These are phyloP conservation scores for Casuarina equisetifolia DNA, from an alignment of 306 rosid species.

Conservation along the genomic window DNA sequence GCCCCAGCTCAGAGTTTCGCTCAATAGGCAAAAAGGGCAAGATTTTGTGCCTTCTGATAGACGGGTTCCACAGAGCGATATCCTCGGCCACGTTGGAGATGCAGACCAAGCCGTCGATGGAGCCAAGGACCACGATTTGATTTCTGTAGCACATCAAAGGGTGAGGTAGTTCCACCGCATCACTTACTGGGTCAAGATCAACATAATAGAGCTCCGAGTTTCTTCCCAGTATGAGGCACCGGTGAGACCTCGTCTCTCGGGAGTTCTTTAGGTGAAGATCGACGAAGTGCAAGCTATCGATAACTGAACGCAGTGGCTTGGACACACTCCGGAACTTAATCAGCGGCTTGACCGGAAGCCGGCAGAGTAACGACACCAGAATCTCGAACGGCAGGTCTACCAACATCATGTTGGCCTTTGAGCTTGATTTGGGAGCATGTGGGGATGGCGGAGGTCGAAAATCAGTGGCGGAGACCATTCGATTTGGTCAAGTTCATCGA, in stretches of 20 bases:
- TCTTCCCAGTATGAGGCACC: conserved; percentile 39
- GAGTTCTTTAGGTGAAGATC: conserved; percentile 43
- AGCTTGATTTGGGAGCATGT: conserved; percentile 5
- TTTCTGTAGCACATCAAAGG: conserved; percentile 86
- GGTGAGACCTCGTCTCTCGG: conserved; percentile 15
- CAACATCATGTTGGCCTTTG: conserved; percentile 2
- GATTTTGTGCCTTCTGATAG: conserved; percentile 36
- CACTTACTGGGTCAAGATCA: conserved; percentile 30
- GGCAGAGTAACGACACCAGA: conserved; percentile 49
- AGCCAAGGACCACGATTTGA: conserved; percentile 56
- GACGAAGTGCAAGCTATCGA: conserved; percentile 49
- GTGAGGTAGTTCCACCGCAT: conserved; percentile 41
- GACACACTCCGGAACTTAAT: conserved; percentile 44
- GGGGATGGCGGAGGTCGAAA: not conserved
- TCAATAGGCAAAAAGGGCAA: conserved; percentile 44
- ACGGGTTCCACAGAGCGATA: conserved; percentile 79
- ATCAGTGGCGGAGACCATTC: too few relatives aligned
- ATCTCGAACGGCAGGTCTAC: conserved; percentile 60
- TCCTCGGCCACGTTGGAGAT: conserved; percentile 77
- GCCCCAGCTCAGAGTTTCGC: conserved; percentile 25
- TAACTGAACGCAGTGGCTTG: conserved; percentile 43
- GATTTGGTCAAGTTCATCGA: too few relatives aligned
- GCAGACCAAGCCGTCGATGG: conserved; percentile 67
- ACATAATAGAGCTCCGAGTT: conserved; percentile 36
- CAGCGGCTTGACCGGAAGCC: conserved; percentile 37